These are phyloP conservation scores for Boletus subcaerulescens DNA, from an alignment of 768 basidiomycete species.

Conservation along the genomic window DNA sequence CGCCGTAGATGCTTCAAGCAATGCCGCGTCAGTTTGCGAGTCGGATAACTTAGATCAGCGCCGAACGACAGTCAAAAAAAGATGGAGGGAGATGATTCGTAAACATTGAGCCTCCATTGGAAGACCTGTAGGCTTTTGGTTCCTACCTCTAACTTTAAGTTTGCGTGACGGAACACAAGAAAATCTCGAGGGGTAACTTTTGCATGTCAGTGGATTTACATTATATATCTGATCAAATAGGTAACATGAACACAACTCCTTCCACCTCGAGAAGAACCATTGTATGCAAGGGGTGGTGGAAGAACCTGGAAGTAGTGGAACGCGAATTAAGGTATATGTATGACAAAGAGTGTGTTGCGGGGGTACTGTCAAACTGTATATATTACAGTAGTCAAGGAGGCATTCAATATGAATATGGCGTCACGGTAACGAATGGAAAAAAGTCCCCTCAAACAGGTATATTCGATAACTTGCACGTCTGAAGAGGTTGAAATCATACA, in stretches of 20 bases:
- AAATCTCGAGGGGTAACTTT: too few species aligned
- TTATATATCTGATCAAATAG: background rate
- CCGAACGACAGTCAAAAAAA: too few species aligned
- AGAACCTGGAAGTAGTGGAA: background rate
- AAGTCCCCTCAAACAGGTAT: constrained; percentile 6
- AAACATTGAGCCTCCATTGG: too few species aligned
- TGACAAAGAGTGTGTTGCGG: background rate
- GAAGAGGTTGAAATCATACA: constrained; percentile 2
- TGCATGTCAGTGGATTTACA: constrained; percentile 1
- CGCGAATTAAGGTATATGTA: constrained; percentile 1
- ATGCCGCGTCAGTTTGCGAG: too few species aligned
- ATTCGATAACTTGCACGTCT: background rate
- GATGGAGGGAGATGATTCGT: too few species aligned
- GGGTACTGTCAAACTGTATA: constrained; percentile 5
- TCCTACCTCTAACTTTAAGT: too few species aligned
- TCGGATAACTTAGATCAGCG: too few species aligned
- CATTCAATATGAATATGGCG: background rate
- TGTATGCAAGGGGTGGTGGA: background rate
- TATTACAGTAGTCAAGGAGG: constrained; percentile 7
- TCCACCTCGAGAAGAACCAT: background rate
- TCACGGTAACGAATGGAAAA: background rate
- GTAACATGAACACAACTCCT: background rate
- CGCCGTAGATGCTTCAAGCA: too few species aligned
- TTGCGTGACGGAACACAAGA: too few species aligned
- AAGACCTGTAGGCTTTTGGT: too few species aligned